phyloP scores from a whole-genome alignment of 2,329 filamentous ascomycete species.

The Pseudogymnoascus pannorum region DNA sequence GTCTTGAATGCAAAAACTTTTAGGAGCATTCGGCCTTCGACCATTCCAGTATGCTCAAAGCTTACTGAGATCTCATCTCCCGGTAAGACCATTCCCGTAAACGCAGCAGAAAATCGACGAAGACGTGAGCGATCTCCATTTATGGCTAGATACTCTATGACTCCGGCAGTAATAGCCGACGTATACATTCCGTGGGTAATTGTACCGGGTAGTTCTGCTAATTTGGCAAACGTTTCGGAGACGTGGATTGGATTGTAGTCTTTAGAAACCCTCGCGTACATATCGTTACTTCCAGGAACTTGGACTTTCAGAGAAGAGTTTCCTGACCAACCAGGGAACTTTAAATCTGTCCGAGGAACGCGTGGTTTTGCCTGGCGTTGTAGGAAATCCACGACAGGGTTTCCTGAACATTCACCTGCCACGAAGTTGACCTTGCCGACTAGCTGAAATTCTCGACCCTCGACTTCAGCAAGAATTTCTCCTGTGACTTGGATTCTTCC shows the following conservation, averaged over 20 bases:
- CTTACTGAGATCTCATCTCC: slow-evolving; percentile 28
- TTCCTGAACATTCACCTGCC: slow-evolving; percentile 83
- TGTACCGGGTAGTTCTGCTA: slow-evolving; percentile 31
- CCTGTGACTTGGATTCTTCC: slow-evolving; percentile 87
- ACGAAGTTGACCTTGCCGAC: slow-evolving; percentile 94
- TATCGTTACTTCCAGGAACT: no score
- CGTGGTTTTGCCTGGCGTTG: slow-evolving; percentile 83
- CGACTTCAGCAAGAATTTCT: slow-evolving; percentile 86
- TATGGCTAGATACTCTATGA: no score
- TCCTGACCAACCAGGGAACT: no score
- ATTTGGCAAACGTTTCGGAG: slow-evolving; percentile 30
- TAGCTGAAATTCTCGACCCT: slow-evolving; percentile 94
- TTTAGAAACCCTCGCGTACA: slow-evolving; percentile 28
- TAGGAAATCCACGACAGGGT: slow-evolving; percentile 94
- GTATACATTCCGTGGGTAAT: slow-evolving; percentile 38
- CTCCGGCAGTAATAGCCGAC: slow-evolving; percentile 27
- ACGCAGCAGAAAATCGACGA: slow-evolving; percentile 27
- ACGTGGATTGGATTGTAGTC: slow-evolving; percentile 37
- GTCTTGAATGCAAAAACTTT: slow-evolving; percentile 28
- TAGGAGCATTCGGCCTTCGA: slow-evolving; percentile 29
- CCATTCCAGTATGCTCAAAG: slow-evolving; percentile 30
- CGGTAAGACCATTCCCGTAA: slow-evolving; percentile 33
- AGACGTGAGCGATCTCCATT: no score
- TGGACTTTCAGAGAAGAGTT: no score
- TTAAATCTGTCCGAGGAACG: slow-evolving; percentile 89